These are phyloP conservation scores for Cercospora zeina DNA, from an alignment of 2,329 filamentous ascomycete species.

Conservation along the genomic window DNA sequence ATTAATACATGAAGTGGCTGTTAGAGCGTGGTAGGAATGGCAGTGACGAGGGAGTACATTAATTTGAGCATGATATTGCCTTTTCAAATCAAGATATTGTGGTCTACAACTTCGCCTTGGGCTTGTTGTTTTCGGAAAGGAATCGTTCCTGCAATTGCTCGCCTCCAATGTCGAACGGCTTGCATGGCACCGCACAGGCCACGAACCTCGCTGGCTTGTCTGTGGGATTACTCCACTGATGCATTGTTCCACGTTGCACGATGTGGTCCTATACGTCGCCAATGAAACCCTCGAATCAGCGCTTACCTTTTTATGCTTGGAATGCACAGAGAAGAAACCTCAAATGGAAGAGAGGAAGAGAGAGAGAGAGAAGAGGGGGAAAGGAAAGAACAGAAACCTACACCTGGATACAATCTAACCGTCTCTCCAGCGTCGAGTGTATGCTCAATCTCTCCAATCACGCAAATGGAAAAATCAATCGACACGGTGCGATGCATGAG, in stretches of 20 bases:
- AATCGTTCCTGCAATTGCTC: conserved; percentile 24
- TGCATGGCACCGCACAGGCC: conserved; percentile 26
- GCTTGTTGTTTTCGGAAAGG: neutral
- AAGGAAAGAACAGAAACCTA: conserved; percentile 8
- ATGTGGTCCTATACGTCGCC: conserved; percentile 28
- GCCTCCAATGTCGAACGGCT: conserved; percentile 28
- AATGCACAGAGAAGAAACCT: neutral
- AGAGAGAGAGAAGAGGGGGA: neutral
- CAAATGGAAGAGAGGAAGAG: neutral
- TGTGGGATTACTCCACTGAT: conserved; percentile 30
- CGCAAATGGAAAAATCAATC: conserved; percentile 29
- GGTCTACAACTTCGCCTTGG: conserved; percentile 12
- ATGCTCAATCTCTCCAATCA: conserved; percentile 30
- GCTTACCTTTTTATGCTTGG: neutral
- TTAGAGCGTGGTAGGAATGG: too few relatives aligned
- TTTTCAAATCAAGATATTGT: neutral
- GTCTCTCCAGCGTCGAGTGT: conserved; percentile 31
- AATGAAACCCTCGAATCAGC: conserved; percentile 4
- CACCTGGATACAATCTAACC: conserved; percentile 28
- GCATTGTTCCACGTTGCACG: conserved; percentile 30
- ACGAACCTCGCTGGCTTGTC: conserved; percentile 30
- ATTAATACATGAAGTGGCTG: too few relatives aligned
- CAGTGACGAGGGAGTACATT: too few relatives aligned
- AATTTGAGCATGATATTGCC: too few relatives aligned
- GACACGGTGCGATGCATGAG: conserved; percentile 32